These are phyloP conservation scores for Aurinia saxatilis DNA, from an alignment of 345 rosid species.

Conservation along the genomic window DNA sequence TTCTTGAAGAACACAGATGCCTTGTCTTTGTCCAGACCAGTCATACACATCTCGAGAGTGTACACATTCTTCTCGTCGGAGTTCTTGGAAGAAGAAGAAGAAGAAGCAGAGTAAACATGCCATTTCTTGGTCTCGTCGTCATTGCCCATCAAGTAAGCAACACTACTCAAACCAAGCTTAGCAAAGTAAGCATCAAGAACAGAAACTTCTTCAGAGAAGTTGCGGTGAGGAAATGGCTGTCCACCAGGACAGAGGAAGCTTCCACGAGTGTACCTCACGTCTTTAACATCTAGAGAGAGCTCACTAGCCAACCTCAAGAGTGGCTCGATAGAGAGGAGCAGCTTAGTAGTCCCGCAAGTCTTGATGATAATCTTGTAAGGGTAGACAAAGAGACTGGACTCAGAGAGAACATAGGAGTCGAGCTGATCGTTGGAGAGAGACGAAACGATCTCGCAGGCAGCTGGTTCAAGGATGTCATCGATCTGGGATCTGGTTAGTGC, in stretches of 20 bases:
- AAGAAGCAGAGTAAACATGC: conserved; percentile 63
- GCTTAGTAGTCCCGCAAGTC: conserved; percentile 78
- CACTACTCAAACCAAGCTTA: conserved; percentile 26
- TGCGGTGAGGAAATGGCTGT: conserved; percentile 73
- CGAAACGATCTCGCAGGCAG: conserved; percentile 59
- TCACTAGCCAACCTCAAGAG: conserved; percentile 39
- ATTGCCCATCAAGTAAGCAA: conserved; percentile 47
- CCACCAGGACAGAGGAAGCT: conserved; percentile 66
- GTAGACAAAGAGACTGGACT: conserved; percentile 71
- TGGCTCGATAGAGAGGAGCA: conserved; percentile 50
- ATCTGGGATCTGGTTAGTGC: conserved; percentile 41
- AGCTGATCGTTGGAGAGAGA: conserved; percentile 51
- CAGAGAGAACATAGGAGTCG: conserved; percentile 79
- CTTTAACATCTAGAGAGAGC: conserved; percentile 37
- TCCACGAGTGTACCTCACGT: conserved; percentile 68
- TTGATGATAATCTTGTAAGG: conserved; percentile 54
- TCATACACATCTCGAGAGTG: conserved; percentile 75
- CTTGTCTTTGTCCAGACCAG: conserved; percentile 47
- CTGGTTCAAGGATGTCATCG: conserved; percentile 52
- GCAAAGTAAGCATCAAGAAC: conserved; percentile 42
- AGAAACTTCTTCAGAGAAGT: conserved; percentile 58
- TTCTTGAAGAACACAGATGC: conserved; percentile 52
- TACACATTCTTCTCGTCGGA: conserved; percentile 14
- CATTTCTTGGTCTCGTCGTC: conserved; percentile 33
- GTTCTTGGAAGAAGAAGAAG: conserved; percentile 26